Percentiles rank a stretch among this genome's conserved stretches.
phyloP scores from a whole-genome alignment of 176 grass and related monocot species.

The Olyra latifolia region DNA sequence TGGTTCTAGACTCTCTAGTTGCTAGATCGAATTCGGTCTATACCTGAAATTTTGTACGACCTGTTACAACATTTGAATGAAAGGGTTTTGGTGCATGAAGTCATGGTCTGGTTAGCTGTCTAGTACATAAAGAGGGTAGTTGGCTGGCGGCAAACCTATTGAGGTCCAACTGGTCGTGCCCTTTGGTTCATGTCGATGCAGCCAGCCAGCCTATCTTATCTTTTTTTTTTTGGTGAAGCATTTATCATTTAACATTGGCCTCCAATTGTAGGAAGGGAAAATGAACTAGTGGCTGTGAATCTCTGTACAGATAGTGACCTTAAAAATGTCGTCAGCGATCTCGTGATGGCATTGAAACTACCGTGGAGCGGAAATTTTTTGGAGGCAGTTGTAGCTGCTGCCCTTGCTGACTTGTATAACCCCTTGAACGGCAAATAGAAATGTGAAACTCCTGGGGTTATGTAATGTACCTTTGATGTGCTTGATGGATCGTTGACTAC shows the following conservation, averaged over 20 bases:
- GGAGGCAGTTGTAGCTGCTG: not conserved
- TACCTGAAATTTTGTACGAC: not conserved
- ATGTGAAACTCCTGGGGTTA: not conserved
- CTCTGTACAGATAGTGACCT: not conserved
- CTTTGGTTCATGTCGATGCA: not conserved
- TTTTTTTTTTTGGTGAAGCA: no score
- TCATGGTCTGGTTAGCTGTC: not conserved
- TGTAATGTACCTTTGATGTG: not conserved
- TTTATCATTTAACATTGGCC: not conserved
- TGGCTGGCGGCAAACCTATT: not conserved
- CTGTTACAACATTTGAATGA: not conserved
- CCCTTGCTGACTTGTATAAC: not conserved
- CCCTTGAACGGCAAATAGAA: not conserved
- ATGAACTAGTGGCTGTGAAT: not conserved
- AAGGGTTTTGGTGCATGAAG: not conserved
- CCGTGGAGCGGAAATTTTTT: not conserved
- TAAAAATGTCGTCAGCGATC: not conserved
- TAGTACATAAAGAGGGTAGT: not conserved
- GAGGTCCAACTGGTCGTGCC: not conserved
- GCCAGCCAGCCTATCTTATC: not conserved
- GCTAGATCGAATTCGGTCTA: not conserved
- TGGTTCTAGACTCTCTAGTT: constrained; percentile 20
- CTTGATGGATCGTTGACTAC: not conserved
- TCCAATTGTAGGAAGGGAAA: not conserved
- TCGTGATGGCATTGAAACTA: not conserved